Conservation (phyloP, 1,284 basidiomycete species). For the Boletus holoroseus region DNA sequence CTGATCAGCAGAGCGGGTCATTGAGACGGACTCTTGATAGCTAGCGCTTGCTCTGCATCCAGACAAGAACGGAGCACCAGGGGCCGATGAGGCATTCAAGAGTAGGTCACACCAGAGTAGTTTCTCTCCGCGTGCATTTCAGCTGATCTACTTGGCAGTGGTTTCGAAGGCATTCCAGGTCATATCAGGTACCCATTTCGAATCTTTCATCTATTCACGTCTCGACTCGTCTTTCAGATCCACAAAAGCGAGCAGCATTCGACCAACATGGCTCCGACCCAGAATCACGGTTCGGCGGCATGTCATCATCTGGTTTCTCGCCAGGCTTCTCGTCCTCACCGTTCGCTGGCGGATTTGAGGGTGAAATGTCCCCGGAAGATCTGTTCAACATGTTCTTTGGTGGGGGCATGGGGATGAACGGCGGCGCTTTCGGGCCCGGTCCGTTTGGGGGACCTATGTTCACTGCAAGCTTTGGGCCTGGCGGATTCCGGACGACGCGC, state of each 20-base stretch:
- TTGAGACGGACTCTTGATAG: constrained; percentile 39
- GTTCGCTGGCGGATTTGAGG: constrained; percentile 62
- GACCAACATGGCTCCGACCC: constrained; percentile 86
- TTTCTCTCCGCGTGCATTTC: constrained; percentile 1
- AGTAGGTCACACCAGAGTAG: constrained; percentile 47
- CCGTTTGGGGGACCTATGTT: constrained; percentile 57
- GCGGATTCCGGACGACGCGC: constrained; percentile 67
- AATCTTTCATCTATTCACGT: constrained; percentile 22
- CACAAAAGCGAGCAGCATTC: constrained; percentile 86
- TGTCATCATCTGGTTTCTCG: constrained; percentile 54
- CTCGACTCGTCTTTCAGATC: constrained; percentile 45
- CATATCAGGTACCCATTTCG: constrained; percentile 76
- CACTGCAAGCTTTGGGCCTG: constrained; percentile 68
- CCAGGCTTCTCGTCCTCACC: constrained; percentile 48
- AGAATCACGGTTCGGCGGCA: constrained; percentile 70
- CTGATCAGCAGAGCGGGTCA: constrained; percentile 7
- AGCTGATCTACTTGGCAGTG: constrained; percentile 49
- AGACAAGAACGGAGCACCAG: constrained; percentile 96
- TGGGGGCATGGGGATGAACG: constrained; percentile 45
- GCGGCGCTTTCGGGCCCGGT: constrained; percentile 38
- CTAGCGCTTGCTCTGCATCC: constrained; percentile 92
- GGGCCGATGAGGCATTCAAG: constrained; percentile 99
- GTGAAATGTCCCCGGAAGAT: constrained; percentile 92
- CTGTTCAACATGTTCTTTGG: constrained; percentile 99
- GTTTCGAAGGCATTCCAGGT: constrained; percentile 98